Percentiles rank a stretch among this genome's conserved stretches.
Evolutionary conservation across 148 eudicot species (phyloP).

Genomic region (Dianthus caryophyllus): DNA sequence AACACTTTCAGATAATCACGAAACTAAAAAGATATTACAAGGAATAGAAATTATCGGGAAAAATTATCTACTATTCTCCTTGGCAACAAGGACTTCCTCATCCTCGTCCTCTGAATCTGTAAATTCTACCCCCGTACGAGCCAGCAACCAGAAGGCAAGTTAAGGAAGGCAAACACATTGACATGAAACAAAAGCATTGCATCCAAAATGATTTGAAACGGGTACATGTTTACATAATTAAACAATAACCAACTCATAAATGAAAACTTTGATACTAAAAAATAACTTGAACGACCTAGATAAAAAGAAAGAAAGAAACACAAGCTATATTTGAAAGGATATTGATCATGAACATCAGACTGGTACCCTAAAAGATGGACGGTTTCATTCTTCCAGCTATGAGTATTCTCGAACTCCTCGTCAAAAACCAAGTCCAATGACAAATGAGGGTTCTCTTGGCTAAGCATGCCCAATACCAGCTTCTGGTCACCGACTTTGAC

Average conservation of each 20-base stretch:
- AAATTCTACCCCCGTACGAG: slow-evolving; percentile 10
- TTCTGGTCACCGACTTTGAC: slow-evolving; percentile 40
- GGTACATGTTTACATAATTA: background rate
- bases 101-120: slow-evolving; percentile 33
- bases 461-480: slow-evolving; percentile 52
- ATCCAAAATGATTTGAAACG: no score
- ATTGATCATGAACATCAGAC: background rate
- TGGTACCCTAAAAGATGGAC: slow-evolving; percentile 66
- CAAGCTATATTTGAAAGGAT: background rate
- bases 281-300: no score
- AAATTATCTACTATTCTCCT: slow-evolving; percentile 33
- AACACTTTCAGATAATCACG: background rate
- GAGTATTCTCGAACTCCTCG: slow-evolving; percentile 72
- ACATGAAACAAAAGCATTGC: no score
- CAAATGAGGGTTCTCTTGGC: slow-evolving; percentile 49
- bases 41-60: background rate
- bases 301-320: background rate
- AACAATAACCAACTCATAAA: no score
- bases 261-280: no score
- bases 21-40: background rate
- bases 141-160: slow-evolving; percentile 28
- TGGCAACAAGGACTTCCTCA: slow-evolving; percentile 22
- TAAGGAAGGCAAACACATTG: slow-evolving; percentile 38
- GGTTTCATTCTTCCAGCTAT: slow-evolving; percentile 70
- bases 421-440: slow-evolving; percentile 76